These are phyloP conservation scores for Pichia sp. DNA, from an alignment of 1,139 yeast species.

Conservation along the genomic window DNA sequence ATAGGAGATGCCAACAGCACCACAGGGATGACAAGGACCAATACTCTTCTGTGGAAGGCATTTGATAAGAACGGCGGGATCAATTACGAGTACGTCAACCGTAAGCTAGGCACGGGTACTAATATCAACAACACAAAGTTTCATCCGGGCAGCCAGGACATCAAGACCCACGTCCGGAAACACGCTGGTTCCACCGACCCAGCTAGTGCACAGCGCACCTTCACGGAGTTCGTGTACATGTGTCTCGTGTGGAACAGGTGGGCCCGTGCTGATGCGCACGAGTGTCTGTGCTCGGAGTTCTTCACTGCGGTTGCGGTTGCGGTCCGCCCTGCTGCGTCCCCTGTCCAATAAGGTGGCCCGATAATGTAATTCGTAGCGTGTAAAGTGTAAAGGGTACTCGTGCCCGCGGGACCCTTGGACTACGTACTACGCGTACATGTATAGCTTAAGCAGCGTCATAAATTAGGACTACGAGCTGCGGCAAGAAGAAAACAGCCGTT, in stretches of 20 bases:
- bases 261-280: slow-evolving; percentile 9
- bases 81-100: slow-evolving; percentile 12
- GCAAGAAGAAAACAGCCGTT: too few relatives aligned
- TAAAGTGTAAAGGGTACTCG: too few relatives aligned
- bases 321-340: too few relatives aligned
- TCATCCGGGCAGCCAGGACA: slow-evolving; percentile 13
- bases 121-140: not conserved
- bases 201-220: slow-evolving; percentile 6
- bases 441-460: too few relatives aligned
- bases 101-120: slow-evolving; percentile 7
- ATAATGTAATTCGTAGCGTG: too few relatives aligned
- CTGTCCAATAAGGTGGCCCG: too few relatives aligned
- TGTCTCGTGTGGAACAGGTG: slow-evolving; percentile 22
- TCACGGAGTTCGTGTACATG: slow-evolving; percentile 14
- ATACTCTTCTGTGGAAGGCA: slow-evolving; percentile 25
- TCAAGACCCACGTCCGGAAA: slow-evolving; percentile 14
- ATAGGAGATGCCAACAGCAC: slow-evolving; percentile 4
- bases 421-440: too few relatives aligned
- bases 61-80: slow-evolving; percentile 20
- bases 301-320: too few relatives aligned
- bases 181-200: slow-evolving; percentile 2
- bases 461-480: too few relatives aligned
- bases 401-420: too few relatives aligned
- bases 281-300: slow-evolving; percentile 4
- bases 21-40: not conserved